Evolutionary conservation across 352 stramenopile species (phyloP), one percentile per base, ranked within the genome.

Genomic region (Peronospora farinosa): DNA sequence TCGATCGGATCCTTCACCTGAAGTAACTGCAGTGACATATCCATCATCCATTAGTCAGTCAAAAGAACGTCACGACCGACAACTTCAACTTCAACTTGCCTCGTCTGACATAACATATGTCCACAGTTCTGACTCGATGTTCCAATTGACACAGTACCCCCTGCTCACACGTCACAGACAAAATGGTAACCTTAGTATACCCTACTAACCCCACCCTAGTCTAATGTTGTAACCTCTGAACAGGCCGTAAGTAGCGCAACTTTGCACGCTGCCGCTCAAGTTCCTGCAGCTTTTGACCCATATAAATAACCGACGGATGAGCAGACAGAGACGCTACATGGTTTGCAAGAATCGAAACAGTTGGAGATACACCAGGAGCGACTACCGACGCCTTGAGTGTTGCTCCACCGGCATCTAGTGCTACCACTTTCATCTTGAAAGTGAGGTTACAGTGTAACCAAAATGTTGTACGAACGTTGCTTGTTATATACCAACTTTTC

Each of bases 81-180:
- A 54, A 48, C 27, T 47, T 66, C 15, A 54, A 48, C 27, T 47
- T 66, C 15, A 62, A 57, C 52, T 54, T 63, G 36, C 63, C 53
- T 82, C 63, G 25, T 16, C 56, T 1, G 74, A 85, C 51, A 86
- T 62, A 3, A 89, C 37, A 37, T 84, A 60, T 11, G 58, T 36
- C 65, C 71, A 86, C 7, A 89, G 49, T 27, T 87, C 78, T 4
- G 56, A 71, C 59, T 87, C 75, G 8, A 86, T 58, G 47, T 89
- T 89, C 78, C 78, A 89, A 41, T 89, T 89, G 33, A 89, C 76
- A 37, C 75, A 87, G 50, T 87, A 89, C 13, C 78, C 78, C n/a
- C 78, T 86, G 41, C 16, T 43, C 30, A 54, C 15, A 53, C 15
- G 13, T 36, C 9, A 27, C 21, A 57, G 7, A 47, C 7, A 21